These are phyloP conservation scores for Baorangia bicolor DNA, from an alignment of 768 basidiomycete species.

Conservation along the genomic window DNA sequence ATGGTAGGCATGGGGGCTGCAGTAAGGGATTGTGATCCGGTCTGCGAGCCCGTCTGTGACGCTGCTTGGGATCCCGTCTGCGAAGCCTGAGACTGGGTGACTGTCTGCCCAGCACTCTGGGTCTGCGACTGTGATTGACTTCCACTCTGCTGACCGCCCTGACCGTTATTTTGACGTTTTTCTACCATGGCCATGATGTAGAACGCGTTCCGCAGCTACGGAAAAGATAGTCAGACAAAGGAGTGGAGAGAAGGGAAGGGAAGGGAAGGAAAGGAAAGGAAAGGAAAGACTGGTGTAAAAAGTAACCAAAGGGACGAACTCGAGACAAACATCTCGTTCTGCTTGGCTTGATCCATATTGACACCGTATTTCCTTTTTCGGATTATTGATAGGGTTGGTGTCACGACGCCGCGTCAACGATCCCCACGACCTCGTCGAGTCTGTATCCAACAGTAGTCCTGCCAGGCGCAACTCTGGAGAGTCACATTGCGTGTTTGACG, in stretches of 20 bases:
- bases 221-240: not conserved
- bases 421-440: not conserved
- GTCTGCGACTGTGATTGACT: not conserved
- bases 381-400: not conserved
- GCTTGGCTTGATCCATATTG: not conserved
- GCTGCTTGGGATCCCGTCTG: constrained; percentile 6
- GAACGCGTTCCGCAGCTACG: not conserved
- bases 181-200: not conserved
- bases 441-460: too few species aligned
- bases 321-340: not conserved
- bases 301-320: not conserved
- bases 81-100: not conserved
- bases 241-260: not conserved
- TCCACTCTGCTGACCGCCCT: not conserved
- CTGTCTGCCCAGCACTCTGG: not conserved
- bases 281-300: not conserved
- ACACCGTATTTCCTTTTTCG: constrained; percentile 1
- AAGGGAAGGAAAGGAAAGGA: too few species aligned
- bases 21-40: constrained; percentile 1
- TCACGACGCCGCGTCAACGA: not conserved
- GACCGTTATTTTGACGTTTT: constrained; percentile 8
- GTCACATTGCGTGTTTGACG: not conserved
- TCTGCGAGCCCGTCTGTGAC: constrained; percentile 1
- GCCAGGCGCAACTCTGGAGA: not conserved
- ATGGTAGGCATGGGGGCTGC: constrained; percentile 32